Evolutionary conservation across 352 stramenopile species (phyloP), one percentile per base, ranked within the genome.

Genomic region (Lagenidium sp.): DNA sequence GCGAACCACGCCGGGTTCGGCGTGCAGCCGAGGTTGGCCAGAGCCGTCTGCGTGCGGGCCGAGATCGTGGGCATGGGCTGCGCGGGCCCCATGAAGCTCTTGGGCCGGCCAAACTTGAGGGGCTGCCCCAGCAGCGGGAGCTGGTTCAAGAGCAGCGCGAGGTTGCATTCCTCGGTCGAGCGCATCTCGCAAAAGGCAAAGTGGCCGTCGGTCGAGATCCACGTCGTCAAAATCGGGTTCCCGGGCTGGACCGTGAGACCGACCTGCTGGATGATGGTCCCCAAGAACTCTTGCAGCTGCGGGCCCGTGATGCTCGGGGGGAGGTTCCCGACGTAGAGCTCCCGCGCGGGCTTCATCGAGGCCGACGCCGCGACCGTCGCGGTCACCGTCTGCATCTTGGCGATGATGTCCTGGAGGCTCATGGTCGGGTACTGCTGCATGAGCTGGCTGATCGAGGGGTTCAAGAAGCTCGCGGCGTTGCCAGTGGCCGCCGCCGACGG

Each of bases 131-230:
- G 59, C 42, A 94, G 49, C 13, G 74, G 70, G 1, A 94, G 46
- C 32, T 91, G 79, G 45, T 94, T 94, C 19, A 94, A 41, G 36
- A 94, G 62, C 24, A 94, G 51, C 24, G 82, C 82, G 35, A 94
- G 61, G 47, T 88, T 94, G 43, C 79, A 92, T 53, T 94, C 82
- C 34, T 94, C 82, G 1, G 89, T 72, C 0, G 76, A 78, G 4
- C 82, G 74, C 82, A 94, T 94, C 53, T 94, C 82, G 26, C 79
- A 91, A 36, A 94, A 94, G 1, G 82, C 82, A 43, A 92, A 94
- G 25, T 91, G 79, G 20, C 79, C 79, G 34, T 92, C 82, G 2
- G 74, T 82, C 10, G 82, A 94, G 38, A 88, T 83, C 82, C 82
- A 94, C 45, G 79, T 89, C 47, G 76, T 85, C 31, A 89, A 34